These are phyloP conservation scores for Fallopia convolvulus DNA, from an alignment of 148 eudicot species.

Conservation along the genomic window DNA sequence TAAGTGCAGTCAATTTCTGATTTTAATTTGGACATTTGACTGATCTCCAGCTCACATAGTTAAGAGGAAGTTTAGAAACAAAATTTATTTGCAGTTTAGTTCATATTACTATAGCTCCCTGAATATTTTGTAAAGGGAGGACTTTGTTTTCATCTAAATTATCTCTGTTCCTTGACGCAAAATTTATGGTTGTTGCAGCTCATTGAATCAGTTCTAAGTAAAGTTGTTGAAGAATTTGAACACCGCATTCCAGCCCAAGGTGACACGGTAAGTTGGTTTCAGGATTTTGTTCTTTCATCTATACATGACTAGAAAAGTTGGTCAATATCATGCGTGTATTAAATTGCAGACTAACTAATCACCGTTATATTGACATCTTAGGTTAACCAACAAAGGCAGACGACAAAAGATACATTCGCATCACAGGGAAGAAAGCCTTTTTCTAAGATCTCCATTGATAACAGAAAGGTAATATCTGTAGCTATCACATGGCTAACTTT, in stretches of 20 bases:
- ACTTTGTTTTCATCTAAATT: background rate
- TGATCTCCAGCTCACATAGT: background rate
- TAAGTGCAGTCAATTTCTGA: background rate
- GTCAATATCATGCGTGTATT: background rate
- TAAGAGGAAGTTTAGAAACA: background rate
- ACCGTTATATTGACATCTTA: slow-evolving; percentile 1
- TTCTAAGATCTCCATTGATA: slow-evolving; percentile 31
- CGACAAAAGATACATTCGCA: slow-evolving; percentile 28
- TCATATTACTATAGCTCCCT: background rate
- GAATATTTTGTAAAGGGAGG: background rate
- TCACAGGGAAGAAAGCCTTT: slow-evolving; percentile 38
- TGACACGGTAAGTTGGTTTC: slow-evolving; percentile 37
- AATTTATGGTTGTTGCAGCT: slow-evolving; percentile 33
- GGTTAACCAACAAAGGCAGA: slow-evolving; percentile 37
- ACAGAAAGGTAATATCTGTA: slow-evolving; percentile 31
- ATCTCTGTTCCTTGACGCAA: background rate
- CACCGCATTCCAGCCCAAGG: slow-evolving; percentile 41
- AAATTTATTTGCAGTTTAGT: background rate
- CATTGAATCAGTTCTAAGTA: slow-evolving; percentile 58
- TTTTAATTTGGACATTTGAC: background rate
- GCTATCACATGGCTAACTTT: background rate
- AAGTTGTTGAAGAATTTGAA: slow-evolving; percentile 74
- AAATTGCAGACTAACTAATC: background rate
- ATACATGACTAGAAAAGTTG: background rate
- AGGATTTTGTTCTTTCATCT: background rate